Evolutionary conservation across 331 rosid species (phyloP).

Genomic region (Acacia concinna): DNA sequence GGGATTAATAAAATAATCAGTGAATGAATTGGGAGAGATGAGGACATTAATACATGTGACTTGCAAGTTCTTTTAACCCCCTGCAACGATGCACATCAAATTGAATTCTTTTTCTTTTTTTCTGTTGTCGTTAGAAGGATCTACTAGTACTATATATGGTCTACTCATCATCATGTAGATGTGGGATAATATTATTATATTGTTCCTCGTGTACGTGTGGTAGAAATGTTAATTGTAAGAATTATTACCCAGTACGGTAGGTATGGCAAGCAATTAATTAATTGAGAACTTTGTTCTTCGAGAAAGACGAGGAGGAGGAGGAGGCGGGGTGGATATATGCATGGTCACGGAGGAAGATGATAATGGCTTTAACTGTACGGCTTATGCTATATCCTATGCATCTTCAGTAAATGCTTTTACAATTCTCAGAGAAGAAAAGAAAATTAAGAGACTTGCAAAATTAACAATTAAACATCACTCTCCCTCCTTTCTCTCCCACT

Average conservation of each 20-base stretch:
- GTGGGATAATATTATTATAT: not conserved
- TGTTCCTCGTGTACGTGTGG: not conserved
- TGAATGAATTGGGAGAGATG: not conserved
- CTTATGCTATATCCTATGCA: constrained; percentile 43
- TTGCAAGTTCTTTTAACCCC: not conserved
- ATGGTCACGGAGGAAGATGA: no score
- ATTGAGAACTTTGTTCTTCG: not conserved
- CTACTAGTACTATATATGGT: not conserved
- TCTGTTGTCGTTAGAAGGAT: constrained; percentile 18
- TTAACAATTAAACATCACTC: constrained; percentile 29
- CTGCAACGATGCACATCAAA: constrained; percentile 25
- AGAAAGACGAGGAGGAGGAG: not conserved
- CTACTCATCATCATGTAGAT: not conserved
- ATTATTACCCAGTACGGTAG: not conserved
- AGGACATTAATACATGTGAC: not conserved
- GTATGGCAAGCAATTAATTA: not conserved
- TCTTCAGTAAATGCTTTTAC: constrained; percentile 45
- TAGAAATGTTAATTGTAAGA: not conserved
- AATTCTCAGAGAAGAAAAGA: constrained; percentile 38
- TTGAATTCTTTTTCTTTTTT: constrained; percentile 14
- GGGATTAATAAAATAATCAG: not conserved
- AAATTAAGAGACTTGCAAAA: constrained; percentile 33
- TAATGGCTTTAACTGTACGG: constrained; percentile 51
- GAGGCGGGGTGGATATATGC: not conserved
- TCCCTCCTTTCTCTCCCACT: constrained; percentile 32